These are phyloP conservation scores for Pelargonium citronellum DNA, from an alignment of 441 rosid species.

Conservation along the genomic window DNA sequence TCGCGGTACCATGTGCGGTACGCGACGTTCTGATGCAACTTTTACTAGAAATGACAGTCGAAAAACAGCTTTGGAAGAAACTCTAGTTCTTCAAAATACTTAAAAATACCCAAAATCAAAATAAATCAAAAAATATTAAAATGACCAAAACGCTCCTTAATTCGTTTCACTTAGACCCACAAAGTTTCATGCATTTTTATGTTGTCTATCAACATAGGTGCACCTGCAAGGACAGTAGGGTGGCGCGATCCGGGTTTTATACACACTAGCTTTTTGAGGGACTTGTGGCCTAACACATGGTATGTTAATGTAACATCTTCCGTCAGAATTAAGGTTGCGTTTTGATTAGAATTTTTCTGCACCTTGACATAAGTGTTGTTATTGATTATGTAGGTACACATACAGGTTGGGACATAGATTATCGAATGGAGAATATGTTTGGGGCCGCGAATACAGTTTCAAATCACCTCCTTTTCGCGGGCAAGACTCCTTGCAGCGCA, in stretches of 20 bases:
- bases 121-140: too few relatives aligned
- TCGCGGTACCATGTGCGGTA: neutral
- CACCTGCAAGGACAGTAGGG: constrained; percentile 86
- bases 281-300: constrained; percentile 65
- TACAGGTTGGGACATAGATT: constrained; percentile 71
- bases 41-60: too few relatives aligned
- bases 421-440: constrained; percentile 40
- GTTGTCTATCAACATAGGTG: constrained; percentile 29
- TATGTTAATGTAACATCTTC: constrained; percentile 25
- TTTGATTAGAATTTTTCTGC: too few relatives aligned
- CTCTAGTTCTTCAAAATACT: neutral
- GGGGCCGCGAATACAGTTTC: constrained; percentile 64
- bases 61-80: too few relatives aligned
- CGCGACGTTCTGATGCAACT: neutral
- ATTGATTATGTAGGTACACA: constrained; percentile 43
- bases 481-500: constrained; percentile 62
- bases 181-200: too few relatives aligned
- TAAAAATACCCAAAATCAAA: too few relatives aligned
- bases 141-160: too few relatives aligned
- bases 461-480: constrained; percentile 84
- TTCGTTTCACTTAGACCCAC: too few relatives aligned
- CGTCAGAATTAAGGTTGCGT: too few relatives aligned
- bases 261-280: constrained; percentile 72
- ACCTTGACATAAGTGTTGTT: constrained; percentile 1
- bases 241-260: constrained; percentile 93